A percentile compares a stretch with the other conserved stretches of the same genome.
These are phyloP conservation scores for Leptographium lundbergii DNA, from an alignment of 2,329 filamentous ascomycete genomes.

Conservation along the genomic window DNA sequence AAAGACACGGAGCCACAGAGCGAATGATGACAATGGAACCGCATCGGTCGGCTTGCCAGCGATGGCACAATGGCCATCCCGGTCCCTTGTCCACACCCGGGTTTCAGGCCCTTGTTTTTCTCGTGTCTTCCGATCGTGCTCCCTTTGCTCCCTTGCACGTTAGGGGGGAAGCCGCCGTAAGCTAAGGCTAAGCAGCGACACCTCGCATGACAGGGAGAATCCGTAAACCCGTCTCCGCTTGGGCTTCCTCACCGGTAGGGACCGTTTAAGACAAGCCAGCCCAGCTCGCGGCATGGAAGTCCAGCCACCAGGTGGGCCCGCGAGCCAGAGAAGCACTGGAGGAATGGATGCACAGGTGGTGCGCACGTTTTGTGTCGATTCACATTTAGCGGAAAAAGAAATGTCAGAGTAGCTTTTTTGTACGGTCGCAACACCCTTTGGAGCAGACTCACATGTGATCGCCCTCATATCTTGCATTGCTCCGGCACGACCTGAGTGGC, in stretches of 20 bases:
- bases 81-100: background rate
- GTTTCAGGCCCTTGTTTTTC: background rate
- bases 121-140: background rate
- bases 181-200: background rate
- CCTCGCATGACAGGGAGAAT: background rate
- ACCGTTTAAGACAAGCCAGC: background rate
- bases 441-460: too few species aligned
- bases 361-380: background rate
- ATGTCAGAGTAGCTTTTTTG: too few species aligned
- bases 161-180: background rate
- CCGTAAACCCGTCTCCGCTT: background rate
- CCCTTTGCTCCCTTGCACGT: background rate
- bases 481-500: background rate
- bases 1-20: background rate
- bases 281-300: background rate
- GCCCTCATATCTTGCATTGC: background rate
- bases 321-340: background rate
- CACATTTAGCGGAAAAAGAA: background rate
- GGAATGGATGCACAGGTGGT: background rate
- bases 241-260: background rate
- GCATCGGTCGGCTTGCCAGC: background rate
- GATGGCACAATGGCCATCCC: background rate
- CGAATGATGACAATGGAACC: background rate
- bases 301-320: background rate
- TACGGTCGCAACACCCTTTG: too few species aligned